Percentiles rank a stretch among this genome's conserved stretches.
These are phyloP conservation scores for Lactarius hengduanensis DNA, from an alignment of 768 basidiomycete species.

Conservation along the genomic window DNA sequence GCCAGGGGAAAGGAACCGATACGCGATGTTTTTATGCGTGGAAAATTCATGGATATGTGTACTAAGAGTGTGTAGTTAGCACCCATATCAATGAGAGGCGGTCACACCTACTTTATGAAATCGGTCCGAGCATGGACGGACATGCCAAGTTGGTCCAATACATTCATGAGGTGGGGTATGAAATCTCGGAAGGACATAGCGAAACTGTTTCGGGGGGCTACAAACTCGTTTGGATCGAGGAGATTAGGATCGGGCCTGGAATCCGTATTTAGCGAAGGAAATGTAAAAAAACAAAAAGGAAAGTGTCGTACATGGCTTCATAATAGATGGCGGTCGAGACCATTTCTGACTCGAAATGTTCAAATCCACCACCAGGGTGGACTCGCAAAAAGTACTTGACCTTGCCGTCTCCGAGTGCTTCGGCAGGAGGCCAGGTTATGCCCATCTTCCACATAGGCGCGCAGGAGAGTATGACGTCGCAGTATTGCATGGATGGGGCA, in stretches of 20 bases:
- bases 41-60: constrained; percentile 75
- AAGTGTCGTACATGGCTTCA: constrained; percentile 67
- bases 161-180: constrained; percentile 73
- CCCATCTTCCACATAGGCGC: constrained; percentile 74
- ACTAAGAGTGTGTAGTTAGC: constrained; percentile 38
- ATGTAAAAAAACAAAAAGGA: neutral
- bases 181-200: constrained; percentile 84
- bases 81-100: constrained; percentile 10
- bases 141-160: constrained; percentile 83
- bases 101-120: constrained; percentile 68
- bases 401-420: constrained; percentile 61
- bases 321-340: constrained; percentile 81
- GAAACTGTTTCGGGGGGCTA: constrained; percentile 79
- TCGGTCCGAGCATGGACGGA: constrained; percentile 78
- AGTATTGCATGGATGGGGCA: constrained; percentile 72
- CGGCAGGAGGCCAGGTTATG: constrained; percentile 76
- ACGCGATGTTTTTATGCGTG: constrained; percentile 82
- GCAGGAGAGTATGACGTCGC: constrained; percentile 71
- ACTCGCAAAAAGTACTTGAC: constrained; percentile 82
- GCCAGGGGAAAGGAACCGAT: constrained; percentile 78
- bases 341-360: constrained; percentile 83
- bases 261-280: constrained; percentile 11
- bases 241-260: constrained; percentile 73
- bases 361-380: constrained; percentile 81
- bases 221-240: constrained; percentile 76